Evolutionary conservation across 2,329 filamentous ascomycete species (phyloP).

Genomic region (Arachnomyces sp.): DNA sequence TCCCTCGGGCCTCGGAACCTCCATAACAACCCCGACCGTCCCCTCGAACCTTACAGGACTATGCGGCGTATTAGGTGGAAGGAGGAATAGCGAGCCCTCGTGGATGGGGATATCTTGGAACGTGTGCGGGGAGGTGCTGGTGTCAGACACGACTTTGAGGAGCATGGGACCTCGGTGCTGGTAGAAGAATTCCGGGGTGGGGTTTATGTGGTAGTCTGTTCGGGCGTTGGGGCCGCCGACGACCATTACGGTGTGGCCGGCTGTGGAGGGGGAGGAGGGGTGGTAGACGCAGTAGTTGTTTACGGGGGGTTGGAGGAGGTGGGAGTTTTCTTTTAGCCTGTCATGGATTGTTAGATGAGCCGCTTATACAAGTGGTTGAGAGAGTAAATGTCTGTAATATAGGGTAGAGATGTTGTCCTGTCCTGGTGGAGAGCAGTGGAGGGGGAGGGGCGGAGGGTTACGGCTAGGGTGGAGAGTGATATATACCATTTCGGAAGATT

Average conservation of each 20-base stretch:
- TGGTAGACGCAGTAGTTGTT: conserved; percentile 98
- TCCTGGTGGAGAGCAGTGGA: too few species aligned
- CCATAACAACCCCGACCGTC: conserved; percentile 88
- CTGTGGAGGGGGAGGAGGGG: conserved; percentile 56
- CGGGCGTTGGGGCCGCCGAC: conserved; percentile 93
- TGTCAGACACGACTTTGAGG: conserved; percentile 73
- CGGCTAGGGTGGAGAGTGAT: neutral
- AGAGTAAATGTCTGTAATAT: neutral
- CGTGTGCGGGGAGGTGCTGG: conserved; percentile 37
- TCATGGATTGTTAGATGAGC: neutral
- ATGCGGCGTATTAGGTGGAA: conserved; percentile 91
- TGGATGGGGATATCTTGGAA: conserved; percentile 84
- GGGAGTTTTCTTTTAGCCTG: conserved; percentile 85
- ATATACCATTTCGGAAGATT: conserved; percentile 40
- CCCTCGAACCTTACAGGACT: conserved; percentile 89
- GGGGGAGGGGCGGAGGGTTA: too few species aligned
- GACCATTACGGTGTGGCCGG: conserved; percentile 85
- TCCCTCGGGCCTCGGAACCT: conserved; percentile 65
- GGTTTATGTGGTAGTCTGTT: conserved; percentile 97
- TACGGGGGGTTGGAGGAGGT: conserved; percentile 85
- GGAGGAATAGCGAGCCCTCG: conserved; percentile 87
- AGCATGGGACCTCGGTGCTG: conserved; percentile 90
- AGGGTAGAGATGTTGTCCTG: neutral
- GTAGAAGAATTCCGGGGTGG: conserved; percentile 96
- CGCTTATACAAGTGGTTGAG: neutral